These are phyloP conservation scores for Penicillium roqueforti DNA, from an alignment of 495 filamentous ascomycete species.

Conservation along the genomic window DNA sequence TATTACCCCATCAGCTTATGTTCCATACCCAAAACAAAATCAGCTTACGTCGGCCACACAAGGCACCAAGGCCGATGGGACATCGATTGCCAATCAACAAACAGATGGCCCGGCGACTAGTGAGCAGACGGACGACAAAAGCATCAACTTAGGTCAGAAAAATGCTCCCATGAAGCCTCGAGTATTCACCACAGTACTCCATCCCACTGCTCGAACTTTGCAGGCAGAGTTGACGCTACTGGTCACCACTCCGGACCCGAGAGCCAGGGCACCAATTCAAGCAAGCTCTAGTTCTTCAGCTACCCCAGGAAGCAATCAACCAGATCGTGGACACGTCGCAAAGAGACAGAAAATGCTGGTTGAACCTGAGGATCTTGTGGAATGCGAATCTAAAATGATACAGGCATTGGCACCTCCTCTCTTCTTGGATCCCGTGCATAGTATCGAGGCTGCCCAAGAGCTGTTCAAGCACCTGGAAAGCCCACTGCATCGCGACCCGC, in stretches of 20 bases:
- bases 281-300: constrained; percentile 56
- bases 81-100: constrained; percentile 10
- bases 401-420: constrained; percentile 68
- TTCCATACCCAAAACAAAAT: constrained; percentile 69
- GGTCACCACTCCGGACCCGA: constrained; percentile 62
- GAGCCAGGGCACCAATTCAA: constrained; percentile 40
- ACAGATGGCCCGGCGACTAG: constrained; percentile 25
- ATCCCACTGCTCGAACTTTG: constrained; percentile 72
- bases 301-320: constrained; percentile 57
- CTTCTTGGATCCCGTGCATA: constrained; percentile 68
- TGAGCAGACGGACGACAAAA: constrained; percentile 45
- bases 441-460: constrained; percentile 59
- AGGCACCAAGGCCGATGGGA: constrained; percentile 28
- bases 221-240: constrained; percentile 72
- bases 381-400: constrained; percentile 68
- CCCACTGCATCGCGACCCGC: constrained; percentile 67
- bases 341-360: constrained; percentile 78
- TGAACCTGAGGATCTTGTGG: constrained; percentile 64
- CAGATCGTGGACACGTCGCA: constrained; percentile 47
- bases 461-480: constrained; percentile 67
- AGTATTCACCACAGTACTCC: constrained; percentile 75
- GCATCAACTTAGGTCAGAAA: constrained; percentile 48
- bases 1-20: constrained; percentile 82
- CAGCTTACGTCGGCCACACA: constrained; percentile 38
- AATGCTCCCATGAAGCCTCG: constrained; percentile 51